Conservation (phyloP, 768 basidiomycete species). For the Cubamyces sp. region DNA sequence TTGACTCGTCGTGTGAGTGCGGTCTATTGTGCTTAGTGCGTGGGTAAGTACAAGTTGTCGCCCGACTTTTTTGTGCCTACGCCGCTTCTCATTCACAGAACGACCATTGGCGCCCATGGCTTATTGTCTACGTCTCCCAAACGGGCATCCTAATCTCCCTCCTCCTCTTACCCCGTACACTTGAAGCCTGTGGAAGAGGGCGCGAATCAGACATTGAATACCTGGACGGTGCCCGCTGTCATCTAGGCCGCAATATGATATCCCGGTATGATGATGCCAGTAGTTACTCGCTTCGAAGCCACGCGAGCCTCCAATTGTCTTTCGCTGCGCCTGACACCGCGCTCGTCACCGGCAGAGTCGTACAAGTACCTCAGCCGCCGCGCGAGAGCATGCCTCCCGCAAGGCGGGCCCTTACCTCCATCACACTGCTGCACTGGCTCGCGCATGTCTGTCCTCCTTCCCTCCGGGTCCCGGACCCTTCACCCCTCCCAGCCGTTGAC, state of each 20-base stretch:
- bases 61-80: neutral
- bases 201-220: no score
- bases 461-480: neutral
- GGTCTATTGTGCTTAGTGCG: no score
- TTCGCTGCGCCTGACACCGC: neutral
- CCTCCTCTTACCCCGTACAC: no score
- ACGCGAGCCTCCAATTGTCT: constrained; percentile 20
- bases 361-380: constrained; percentile 12
- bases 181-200: no score
- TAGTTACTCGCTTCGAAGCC: constrained; percentile 4
- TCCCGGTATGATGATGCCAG: no score
- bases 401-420: constrained; percentile 25
- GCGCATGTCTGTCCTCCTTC: neutral
- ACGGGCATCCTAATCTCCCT: no score
- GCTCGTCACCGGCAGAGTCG: neutral
- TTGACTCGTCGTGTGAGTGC: constrained; percentile 13
- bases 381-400: neutral
- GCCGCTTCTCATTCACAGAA: no score
- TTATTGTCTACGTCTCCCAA: no score
- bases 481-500: constrained; percentile 18
- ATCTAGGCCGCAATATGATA: no score
- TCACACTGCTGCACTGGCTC: neutral
- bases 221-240: no score
- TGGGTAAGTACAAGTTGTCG: neutral
- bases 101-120: no score